Conservation (phyloP, 2,329 filamentous ascomycete species). For the Chrysoporthe cubensis region DNA sequence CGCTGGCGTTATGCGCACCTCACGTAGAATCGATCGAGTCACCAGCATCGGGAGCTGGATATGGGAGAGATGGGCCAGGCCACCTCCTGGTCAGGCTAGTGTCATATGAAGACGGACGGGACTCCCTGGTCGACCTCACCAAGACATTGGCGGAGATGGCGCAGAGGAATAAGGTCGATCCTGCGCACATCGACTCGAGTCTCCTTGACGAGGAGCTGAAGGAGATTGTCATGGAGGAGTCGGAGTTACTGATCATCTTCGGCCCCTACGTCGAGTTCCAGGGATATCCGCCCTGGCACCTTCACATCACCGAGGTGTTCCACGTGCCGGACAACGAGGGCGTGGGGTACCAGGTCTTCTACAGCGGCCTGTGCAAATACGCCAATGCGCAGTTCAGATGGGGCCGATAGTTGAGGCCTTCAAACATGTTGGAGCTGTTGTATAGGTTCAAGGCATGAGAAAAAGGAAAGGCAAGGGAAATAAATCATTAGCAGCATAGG, state of each 20-base stretch:
- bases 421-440: constrained; percentile 15
- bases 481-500: constrained; percentile 15
- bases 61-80: constrained; percentile 44
- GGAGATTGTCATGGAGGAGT: constrained; percentile 80
- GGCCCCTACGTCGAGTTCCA: constrained; percentile 80
- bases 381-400: constrained; percentile 87
- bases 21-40: constrained; percentile 65
- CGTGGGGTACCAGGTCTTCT: constrained; percentile 93
- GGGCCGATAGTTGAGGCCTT: constrained; percentile 56
- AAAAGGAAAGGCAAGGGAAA: constrained; percentile 7
- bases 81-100: constrained; percentile 73
- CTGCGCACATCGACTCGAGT: constrained; percentile 81
- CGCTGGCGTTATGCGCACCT: constrained; percentile 73
- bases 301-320: constrained; percentile 93
- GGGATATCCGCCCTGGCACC: constrained; percentile 96
- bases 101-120: constrained; percentile 84
- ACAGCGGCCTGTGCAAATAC: constrained; percentile 81
- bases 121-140: constrained; percentile 93
- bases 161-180: constrained; percentile 80
- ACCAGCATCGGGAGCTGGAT: constrained; percentile 45
- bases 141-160: constrained; percentile 95
- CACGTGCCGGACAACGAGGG: constrained; percentile 74
- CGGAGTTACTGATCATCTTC: constrained; percentile 88
- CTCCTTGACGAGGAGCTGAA: constrained; percentile 88
- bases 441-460: constrained; percentile 23